Base-by-base conservation (phyloP, 2,329 filamentous ascomycete species). In the Fulvia fulva region DNA sequence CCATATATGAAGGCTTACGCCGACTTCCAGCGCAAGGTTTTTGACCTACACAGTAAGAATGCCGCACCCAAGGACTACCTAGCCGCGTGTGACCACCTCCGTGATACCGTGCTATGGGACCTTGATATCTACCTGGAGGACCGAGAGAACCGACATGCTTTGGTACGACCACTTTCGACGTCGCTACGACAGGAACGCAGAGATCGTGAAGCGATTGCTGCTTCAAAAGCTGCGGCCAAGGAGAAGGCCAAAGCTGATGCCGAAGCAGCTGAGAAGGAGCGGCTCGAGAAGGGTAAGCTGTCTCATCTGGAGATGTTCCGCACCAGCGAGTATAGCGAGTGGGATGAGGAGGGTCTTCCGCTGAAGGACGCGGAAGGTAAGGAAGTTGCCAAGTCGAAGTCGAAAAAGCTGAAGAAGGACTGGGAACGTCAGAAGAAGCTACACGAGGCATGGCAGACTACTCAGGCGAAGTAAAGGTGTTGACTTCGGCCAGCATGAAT, bases 361-460 rank as follows among this genome's bases (percentile, higher is more conserved):
- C 88, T 83, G 0, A 89, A 86, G 75, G 84, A 91, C 71, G 86
- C 84, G 61, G 86, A 89, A 30, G 91, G 91, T 0, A 86, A 85
- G 60, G 90, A 95, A 65, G 80, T 97, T 37, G 83, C 89, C 4
- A 96, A 96, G 80, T 88, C 83, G 59, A 83, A 86, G 70, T 70
- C 77, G 52, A 97, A 97, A 81, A 92, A 90, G 78, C 74, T 96
- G 66, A 87, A 81, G 76, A 97, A 97, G 80, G 87, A 91, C 56
- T 96, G 90, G 90, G 89, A 95, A 67, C 86, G 81, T 71, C 93
- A 97, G 78, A 94, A 91, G 81, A 95, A 93, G 81, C 73, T 83
- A 58, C 87, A 92, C 72, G 87, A 92, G 63, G 84, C 87, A 62
- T 88, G 54, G 50, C 56, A 60, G 44, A 56, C 53, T 3, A 41